Base-by-base conservation (phyloP, 2,329 filamentous ascomycete genomes). In the Beauveria caledonica region DNA sequence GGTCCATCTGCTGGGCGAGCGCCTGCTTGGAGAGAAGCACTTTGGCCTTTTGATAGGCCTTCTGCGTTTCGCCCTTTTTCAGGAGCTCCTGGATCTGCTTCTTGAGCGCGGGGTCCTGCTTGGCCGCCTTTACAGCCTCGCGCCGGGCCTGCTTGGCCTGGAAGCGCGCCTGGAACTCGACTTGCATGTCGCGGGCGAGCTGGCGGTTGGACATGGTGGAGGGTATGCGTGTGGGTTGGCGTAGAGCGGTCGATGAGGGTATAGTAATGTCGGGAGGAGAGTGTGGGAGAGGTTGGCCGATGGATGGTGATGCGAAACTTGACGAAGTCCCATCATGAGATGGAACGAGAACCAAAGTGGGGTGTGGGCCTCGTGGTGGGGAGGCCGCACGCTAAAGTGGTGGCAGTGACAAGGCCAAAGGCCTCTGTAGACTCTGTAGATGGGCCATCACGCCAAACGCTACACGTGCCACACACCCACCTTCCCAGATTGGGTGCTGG, bases 41-140 rank as follows among this genome's bases (percentile, higher is more conserved):
- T 74, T 84, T 84, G 62, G 83, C 82, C 72, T 85, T 85, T 64
- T 85, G 82, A 62, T 84, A 83, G 42, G 83, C 83, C 72, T 85
- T 83, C 64, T 80, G 78, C n/a, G 80, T 84, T 67, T 86, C 82
- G 71, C 83, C 83, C 68, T 83, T 84, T 68, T 84, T 84, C 64
- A 86, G 77, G 46, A 85, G 78, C 68, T 80, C 82, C 66, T 85
- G 82, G 67, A 85, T 85, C 72, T 86, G 82, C 72, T 85, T 85
- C 74, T 84, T 82, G 62, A 85, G 74, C 62, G 82, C 75, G 60
- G 80, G 81, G 66, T 85, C 82, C 69, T 84, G 80, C 73, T 85
- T 85, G 62, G 78, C 76, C 19, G 83, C 82, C 71, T 85, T 85
- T 65, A 80, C 78, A 60, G 82, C 81, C 67, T 85, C 82, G 66